These are phyloP conservation scores for Psilocybe cubensis DNA, from an alignment of 768 basidiomycete genomes.

Conservation along the genomic window DNA sequence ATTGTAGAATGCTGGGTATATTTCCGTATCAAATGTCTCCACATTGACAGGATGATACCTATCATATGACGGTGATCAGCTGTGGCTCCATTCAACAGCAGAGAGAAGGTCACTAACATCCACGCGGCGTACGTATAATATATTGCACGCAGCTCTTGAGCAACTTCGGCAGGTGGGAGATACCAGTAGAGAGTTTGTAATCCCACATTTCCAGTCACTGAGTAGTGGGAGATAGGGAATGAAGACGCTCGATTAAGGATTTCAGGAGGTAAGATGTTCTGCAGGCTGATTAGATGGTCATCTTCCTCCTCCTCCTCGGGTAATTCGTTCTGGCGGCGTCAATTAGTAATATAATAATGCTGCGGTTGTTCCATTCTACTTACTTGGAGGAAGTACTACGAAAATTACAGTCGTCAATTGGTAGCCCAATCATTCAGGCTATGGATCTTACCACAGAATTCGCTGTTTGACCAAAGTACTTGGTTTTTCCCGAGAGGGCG, in stretches of 20 bases:
- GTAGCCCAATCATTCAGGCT: constrained; percentile 4
- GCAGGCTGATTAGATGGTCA: constrained; percentile 50
- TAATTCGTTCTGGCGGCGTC: constrained; percentile 54
- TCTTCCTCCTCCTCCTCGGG: constrained; percentile 55
- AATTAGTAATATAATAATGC: neutral
- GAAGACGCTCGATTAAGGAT: constrained; percentile 67
- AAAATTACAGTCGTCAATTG: constrained; percentile 6
- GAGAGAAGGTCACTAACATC: constrained; percentile 53
- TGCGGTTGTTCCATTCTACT: constrained; percentile 14
- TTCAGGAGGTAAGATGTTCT: constrained; percentile 60
- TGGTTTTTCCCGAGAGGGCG: constrained; percentile 70
- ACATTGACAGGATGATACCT: constrained; percentile 73
- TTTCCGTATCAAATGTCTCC: constrained; percentile 62
- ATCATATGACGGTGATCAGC: constrained; percentile 7
- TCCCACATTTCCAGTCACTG: constrained; percentile 46
- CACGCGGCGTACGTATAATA: constrained; percentile 71
- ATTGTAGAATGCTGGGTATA: constrained; percentile 62
- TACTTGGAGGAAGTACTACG: constrained; percentile 78
- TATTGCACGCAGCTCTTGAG: constrained; percentile 60
- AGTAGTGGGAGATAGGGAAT: constrained; percentile 58
- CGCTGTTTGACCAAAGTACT: constrained; percentile 77
- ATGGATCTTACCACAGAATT: constrained; percentile 68
- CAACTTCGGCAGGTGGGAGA: constrained; percentile 63
- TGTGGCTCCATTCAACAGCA: constrained; percentile 8
- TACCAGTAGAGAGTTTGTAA: constrained; percentile 69